Evolutionary conservation across 768 basidiomycete genomes (phyloP).

Genomic region (Nevesoporus exiguus): DNA sequence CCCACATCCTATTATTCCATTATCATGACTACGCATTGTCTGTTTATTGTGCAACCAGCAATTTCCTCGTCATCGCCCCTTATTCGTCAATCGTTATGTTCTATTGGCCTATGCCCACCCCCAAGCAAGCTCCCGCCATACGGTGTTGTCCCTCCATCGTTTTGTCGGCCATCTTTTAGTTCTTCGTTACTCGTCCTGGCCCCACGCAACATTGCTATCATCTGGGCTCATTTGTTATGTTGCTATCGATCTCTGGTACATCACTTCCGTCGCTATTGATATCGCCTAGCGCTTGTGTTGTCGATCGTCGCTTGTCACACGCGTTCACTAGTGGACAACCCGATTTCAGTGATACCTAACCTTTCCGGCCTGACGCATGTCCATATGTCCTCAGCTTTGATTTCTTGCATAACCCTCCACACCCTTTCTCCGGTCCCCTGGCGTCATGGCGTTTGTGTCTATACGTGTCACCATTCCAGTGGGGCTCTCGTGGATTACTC

Average conservation of each 20-base stretch:
- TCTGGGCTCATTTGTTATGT: constrained; percentile 17
- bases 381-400: constrained; percentile 4
- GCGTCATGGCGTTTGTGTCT: constrained; percentile 1
- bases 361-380: constrained; percentile 2
- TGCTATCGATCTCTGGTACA: constrained; percentile 27
- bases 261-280: constrained; percentile 16
- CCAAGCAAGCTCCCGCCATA: constrained; percentile 5
- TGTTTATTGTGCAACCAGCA: constrained; percentile 30
- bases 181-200: background rate
- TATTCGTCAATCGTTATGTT: constrained; percentile 23
- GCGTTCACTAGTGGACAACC: constrained; percentile 6
- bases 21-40: constrained; percentile 21
- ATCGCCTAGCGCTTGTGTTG: constrained; percentile 15
- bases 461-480: constrained; percentile 2
- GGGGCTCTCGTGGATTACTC: constrained; percentile 11
- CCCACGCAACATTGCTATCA: constrained; percentile 17
- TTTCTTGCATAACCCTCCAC: constrained; percentile 25
- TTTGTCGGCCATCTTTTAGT: constrained; percentile 20
- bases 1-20: constrained; percentile 22
- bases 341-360: constrained; percentile 18
- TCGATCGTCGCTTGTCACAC: constrained; percentile 16
- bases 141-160: constrained; percentile 11
- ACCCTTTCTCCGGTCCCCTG: background rate
- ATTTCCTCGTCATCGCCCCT: constrained; percentile 19
- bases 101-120: constrained; percentile 12